Conservation (phyloP, 2,329 filamentous ascomycete genomes). For the Chaetomium sp. region DNA sequence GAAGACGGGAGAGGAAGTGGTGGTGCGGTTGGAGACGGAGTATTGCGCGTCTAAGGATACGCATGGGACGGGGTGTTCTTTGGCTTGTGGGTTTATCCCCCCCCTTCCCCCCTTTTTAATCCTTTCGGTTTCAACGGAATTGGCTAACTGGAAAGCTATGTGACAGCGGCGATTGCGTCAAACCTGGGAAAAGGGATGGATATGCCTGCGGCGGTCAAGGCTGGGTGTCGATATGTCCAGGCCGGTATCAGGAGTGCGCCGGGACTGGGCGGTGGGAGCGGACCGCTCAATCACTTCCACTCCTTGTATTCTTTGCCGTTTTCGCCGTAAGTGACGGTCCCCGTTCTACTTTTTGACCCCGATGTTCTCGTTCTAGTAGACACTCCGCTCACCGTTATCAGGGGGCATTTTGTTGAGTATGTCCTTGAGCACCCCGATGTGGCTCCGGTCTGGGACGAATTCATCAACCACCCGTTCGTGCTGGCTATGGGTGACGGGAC, state of each 20-base stretch:
- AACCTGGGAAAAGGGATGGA: conserved; percentile 56
- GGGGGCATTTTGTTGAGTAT: conserved; percentile 77
- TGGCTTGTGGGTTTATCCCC: conserved; percentile 62
- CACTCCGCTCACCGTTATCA: conserved; percentile 26
- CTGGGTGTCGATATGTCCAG: conserved; percentile 66
- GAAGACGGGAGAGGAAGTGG: conserved; percentile 25
- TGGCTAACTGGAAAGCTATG: neutral
- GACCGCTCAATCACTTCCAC: conserved; percentile 74
- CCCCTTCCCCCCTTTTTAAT: neutral
- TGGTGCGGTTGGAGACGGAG: conserved; percentile 56
- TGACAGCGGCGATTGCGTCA: conserved; percentile 64
- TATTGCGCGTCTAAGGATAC: conserved; percentile 74
- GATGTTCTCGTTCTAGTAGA: neutral
- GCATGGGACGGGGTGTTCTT: conserved; percentile 89
- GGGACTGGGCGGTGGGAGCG: conserved; percentile 58
- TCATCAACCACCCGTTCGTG: conserved; percentile 79
- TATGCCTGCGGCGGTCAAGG: conserved; percentile 54
- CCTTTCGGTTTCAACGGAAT: neutral
- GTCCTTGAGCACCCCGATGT: conserved; percentile 70
- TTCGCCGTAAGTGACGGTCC: conserved; percentile 43
- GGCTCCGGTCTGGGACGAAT: conserved; percentile 64
- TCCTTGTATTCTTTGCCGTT: conserved; percentile 63
- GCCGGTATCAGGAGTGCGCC: conserved; percentile 61
- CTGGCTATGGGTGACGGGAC: conserved; percentile 67
- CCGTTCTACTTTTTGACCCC: neutral